Evolutionary conservation across 2,329 filamentous ascomycete species (phyloP).

Genomic region (Zasmidium angulare): DNA sequence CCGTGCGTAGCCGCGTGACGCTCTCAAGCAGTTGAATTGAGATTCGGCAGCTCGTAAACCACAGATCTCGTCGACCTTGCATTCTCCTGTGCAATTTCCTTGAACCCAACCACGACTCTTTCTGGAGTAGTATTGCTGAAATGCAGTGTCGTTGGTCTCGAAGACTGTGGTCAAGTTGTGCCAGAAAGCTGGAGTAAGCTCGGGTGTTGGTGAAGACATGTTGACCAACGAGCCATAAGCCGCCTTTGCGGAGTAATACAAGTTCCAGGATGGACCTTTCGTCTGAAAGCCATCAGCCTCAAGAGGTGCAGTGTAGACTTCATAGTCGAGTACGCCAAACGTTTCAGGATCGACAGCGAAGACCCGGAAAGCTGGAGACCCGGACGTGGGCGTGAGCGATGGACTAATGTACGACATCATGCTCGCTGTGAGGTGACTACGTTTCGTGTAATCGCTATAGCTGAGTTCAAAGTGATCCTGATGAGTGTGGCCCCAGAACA

Average conservation of each 20-base stretch:
- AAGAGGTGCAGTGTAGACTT: conserved; percentile 57
- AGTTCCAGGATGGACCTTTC: conserved; percentile 51
- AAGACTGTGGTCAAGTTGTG: conserved; percentile 56
- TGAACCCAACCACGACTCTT: conserved; percentile 50
- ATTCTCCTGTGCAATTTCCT: conserved; percentile 44
- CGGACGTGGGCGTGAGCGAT: conserved; percentile 56
- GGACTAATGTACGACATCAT: conserved; percentile 57
- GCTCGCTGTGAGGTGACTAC: conserved; percentile 45
- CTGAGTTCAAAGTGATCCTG: conserved; percentile 57
- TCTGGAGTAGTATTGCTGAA: conserved; percentile 49
- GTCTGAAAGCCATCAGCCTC: conserved; percentile 44
- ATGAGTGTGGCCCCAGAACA: conserved; percentile 60
- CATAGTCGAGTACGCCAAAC: conserved; percentile 55
- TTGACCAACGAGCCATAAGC: conserved; percentile 47
- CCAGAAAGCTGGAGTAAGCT: conserved; percentile 61
- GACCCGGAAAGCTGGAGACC: conserved; percentile 58
- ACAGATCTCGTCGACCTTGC: conserved; percentile 51
- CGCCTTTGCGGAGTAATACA: conserved; percentile 58
- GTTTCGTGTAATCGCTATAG: conserved; percentile 51
- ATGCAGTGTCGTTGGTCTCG: conserved; percentile 44
- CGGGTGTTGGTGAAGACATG: conserved; percentile 37
- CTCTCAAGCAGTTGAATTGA: conserved; percentile 50
- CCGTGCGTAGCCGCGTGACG: not conserved
- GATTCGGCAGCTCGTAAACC: conserved; percentile 53
- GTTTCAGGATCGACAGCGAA: conserved; percentile 60